Conservation (phyloP, 2,329 filamentous ascomycete species). For the Stachybotrys elegans region DNA sequence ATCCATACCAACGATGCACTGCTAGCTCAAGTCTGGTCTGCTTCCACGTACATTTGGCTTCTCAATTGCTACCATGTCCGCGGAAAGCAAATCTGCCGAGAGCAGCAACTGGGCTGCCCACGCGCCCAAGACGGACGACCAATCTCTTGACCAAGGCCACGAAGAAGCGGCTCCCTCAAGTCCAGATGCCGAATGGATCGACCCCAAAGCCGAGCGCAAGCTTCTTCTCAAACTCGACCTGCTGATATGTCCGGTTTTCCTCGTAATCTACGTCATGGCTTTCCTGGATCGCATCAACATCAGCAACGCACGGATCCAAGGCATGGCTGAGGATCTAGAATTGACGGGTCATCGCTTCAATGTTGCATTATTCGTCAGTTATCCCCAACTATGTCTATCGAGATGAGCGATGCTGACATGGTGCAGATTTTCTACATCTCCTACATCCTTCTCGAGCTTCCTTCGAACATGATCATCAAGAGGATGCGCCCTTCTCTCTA, state of each 20-base stretch:
- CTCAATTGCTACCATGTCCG: no score
- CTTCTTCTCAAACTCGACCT: slow-evolving; percentile 36
- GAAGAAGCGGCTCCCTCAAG: not conserved
- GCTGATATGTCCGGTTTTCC: slow-evolving; percentile 33
- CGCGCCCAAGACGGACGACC: not conserved
- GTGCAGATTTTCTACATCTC: slow-evolving; percentile 29
- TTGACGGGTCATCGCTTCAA: slow-evolving; percentile 38
- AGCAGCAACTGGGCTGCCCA: no score
- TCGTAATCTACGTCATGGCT: slow-evolving; percentile 35
- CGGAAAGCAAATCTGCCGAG: not conserved
- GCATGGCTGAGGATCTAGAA: slow-evolving; percentile 35
- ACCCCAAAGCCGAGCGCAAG: slow-evolving; percentile 26
- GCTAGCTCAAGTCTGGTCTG: no score
- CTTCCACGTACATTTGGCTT: no score
- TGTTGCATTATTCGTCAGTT: slow-evolving; percentile 30
- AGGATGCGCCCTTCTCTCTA: slow-evolving; percentile 33
- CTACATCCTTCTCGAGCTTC: slow-evolving; percentile 39
- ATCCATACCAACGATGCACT: no score
- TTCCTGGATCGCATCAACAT: slow-evolving; percentile 42
- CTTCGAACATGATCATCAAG: slow-evolving; percentile 40
- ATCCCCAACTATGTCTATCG: no score
- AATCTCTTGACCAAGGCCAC: not conserved
- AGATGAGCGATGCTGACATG: not conserved
- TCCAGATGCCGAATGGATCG: slow-evolving; percentile 14
- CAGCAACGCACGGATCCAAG: slow-evolving; percentile 40